Evolutionary conservation across 805 yeast genomes (phyloP), one percentile per base, ranked within the genome.

Genomic region (Hanseniaspora nectarophila): DNA sequence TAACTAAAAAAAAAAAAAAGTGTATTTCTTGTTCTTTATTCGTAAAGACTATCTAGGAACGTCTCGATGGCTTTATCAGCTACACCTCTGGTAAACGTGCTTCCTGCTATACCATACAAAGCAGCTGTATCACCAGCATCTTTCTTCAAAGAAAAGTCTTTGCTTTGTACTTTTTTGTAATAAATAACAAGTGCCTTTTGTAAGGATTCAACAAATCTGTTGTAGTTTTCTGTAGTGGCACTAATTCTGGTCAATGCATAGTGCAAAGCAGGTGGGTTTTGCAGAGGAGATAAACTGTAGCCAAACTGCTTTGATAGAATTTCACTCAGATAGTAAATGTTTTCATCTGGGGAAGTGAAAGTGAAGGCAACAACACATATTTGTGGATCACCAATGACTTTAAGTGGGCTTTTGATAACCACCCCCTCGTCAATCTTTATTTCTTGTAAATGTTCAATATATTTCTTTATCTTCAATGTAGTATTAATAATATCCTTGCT

Each of bases 81-180:
- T 13, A 92, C 80, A 2, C 95, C 92, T 0, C 80, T 75, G 0
- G 96, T 87, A 54, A 76, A 71, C 21, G 92, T 78, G 61, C 92
- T 85, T 7, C 96, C 97, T 2, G 97, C 97, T 44, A 90, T 94
- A 58, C 98, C 98, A 61, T 90, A 90, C 43, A 90, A 63, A 3
- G 92, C 95, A 15, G 95, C 92, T 1, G 95, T 86, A 54, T 84
- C 86, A 20, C 78, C 75, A 9, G 71, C 23, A 23, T 39, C 51
- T n/a, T 16, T 45, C 43, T 58, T 56, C 10, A 28, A 20, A 0
- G 45, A 42, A 54, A 53, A 54, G 10, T 58, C 53, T 4, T 69
- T 64, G 37, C 62, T 58, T 3, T n/a, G 18, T 2, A 24, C 23
- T 3, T 37, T 26, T 29, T 35, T 32, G 32, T 45, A 45, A 9